phyloP scores from a whole-genome alignment of 2,329 filamentous ascomycete genomes.

The Trichoderma semiorbis region DNA sequence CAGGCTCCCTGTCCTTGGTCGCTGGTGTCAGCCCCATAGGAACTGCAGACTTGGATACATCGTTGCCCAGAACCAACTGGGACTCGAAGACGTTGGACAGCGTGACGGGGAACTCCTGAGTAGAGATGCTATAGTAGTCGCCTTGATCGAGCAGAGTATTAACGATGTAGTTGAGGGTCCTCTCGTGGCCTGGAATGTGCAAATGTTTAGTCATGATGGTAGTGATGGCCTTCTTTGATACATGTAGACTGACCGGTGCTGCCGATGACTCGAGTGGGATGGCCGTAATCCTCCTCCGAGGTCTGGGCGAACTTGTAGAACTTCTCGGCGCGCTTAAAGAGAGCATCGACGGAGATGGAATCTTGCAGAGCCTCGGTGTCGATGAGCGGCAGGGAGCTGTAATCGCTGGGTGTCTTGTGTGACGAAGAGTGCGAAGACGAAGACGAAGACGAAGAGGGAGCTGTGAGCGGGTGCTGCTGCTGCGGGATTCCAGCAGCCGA shows the following conservation, averaged over 20 bases:
- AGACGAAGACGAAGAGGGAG: background rate
- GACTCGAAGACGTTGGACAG: slow-evolving; percentile 58
- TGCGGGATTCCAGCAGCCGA: slow-evolving; percentile 26
- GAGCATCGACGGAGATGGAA: slow-evolving; percentile 52
- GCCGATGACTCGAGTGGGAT: slow-evolving; percentile 69
- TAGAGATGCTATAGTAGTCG: slow-evolving; percentile 60
- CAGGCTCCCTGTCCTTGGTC: slow-evolving; percentile 56
- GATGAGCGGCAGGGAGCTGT: slow-evolving; percentile 40
- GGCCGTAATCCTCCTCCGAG: slow-evolving; percentile 58
- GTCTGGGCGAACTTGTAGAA: slow-evolving; percentile 62
- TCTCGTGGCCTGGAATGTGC: slow-evolving; percentile 52
- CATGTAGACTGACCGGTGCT: slow-evolving; percentile 49
- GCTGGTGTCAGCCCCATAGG: slow-evolving; percentile 67
- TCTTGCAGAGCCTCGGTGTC: slow-evolving; percentile 54
- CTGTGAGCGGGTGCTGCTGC: slow-evolving; percentile 20
- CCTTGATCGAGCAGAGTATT: slow-evolving; percentile 51
- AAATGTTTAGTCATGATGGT: background rate
- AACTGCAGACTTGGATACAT: slow-evolving; percentile 47
- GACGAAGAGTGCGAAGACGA: background rate
- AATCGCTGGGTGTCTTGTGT: background rate
- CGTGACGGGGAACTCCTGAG: slow-evolving; percentile 62
- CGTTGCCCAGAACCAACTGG: slow-evolving; percentile 53
- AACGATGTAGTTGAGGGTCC: slow-evolving; percentile 62
- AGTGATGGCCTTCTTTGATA: background rate
- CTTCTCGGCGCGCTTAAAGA: slow-evolving; percentile 56